A percentile compares a stretch with the other conserved stretches of the same genome.
Evolutionary conservation across 2,329 filamentous ascomycete species (phyloP).

Genomic region (Fulvia fulva): DNA sequence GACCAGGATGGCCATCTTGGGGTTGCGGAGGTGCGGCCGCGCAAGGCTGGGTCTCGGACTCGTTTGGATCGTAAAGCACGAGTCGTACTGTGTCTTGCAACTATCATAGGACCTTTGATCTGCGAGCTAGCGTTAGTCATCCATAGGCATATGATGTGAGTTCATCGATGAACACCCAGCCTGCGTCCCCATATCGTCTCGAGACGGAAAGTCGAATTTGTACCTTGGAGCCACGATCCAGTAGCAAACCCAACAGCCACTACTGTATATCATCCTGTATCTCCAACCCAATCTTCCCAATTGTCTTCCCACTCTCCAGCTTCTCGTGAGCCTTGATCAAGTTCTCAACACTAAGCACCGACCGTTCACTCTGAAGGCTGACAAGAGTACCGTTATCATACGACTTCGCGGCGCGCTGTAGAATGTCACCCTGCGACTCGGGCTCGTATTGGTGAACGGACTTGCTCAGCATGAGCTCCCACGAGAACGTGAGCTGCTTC

Average conservation of each 20-base stretch:
- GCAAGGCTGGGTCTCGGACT: background rate
- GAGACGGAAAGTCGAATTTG: too few species aligned
- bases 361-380: slow-evolving; percentile 8
- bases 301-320: slow-evolving; percentile 13
- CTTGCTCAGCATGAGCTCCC: slow-evolving; percentile 18
- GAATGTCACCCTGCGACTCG: slow-evolving; percentile 17
- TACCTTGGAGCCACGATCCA: background rate
- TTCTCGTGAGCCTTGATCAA: slow-evolving; percentile 16
- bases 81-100: background rate
- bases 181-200: too few species aligned
- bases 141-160: too few species aligned
- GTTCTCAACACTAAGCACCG: slow-evolving; percentile 7
- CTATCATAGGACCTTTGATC: too few species aligned
- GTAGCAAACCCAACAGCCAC: background rate
- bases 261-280: slow-evolving; percentile 13
- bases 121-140: too few species aligned
- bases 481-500: slow-evolving; percentile 11
- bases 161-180: too few species aligned
- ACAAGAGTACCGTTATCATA: slow-evolving; percentile 7
- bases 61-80: background rate
- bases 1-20: background rate
- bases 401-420: slow-evolving; percentile 2
- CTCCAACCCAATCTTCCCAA: slow-evolving; percentile 13
- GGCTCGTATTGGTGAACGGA: slow-evolving; percentile 10
- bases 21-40: background rate